Percentiles rank a stretch among this genome's conserved stretches.
Conservation (phyloP, 148 eudicot species). For the Cornus controversa region DNA sequence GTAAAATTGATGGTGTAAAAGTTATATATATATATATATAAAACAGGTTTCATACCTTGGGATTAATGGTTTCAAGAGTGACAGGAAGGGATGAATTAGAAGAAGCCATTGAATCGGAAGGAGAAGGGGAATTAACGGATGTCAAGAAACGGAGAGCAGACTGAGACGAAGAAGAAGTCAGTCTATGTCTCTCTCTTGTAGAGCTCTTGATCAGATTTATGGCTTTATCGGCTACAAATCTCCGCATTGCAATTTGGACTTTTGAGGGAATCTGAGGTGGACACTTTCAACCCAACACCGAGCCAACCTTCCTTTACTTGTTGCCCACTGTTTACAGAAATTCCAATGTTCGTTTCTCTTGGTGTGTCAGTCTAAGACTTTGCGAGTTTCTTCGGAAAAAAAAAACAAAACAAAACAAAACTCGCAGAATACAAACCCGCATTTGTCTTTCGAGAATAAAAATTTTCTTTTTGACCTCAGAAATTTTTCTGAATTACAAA, state of each 20-base stretch:
- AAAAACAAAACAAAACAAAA: too few species aligned
- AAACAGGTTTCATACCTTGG: slow-evolving; percentile 55
- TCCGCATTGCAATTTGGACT: slow-evolving; percentile 41
- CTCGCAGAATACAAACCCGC: too few species aligned
- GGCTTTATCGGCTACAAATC: slow-evolving; percentile 41
- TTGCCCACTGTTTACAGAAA: too few species aligned
- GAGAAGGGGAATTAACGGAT: slow-evolving; percentile 16
- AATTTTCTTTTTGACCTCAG: too few species aligned
- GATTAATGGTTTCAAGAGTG: slow-evolving; percentile 50
- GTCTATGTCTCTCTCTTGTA: background rate
- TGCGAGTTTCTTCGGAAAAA: too few species aligned
- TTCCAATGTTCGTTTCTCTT: too few species aligned
- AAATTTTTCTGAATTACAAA: too few species aligned
- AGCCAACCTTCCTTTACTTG: too few species aligned
- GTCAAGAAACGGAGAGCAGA: slow-evolving; percentile 9
- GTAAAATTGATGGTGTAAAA: too few species aligned
- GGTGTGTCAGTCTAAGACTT: too few species aligned
- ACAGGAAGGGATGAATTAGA: slow-evolving; percentile 33
- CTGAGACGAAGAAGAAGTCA: slow-evolving; percentile 7
- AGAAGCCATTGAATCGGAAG: slow-evolving; percentile 26
- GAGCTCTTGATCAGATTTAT: slow-evolving; percentile 14
- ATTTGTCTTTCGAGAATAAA: too few species aligned
- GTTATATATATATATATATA: background rate
- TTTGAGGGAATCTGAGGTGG: background rate
- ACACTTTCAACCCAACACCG: too few species aligned